Conservation (phyloP, 768 basidiomycete species). For the Mycena filopes region DNA sequence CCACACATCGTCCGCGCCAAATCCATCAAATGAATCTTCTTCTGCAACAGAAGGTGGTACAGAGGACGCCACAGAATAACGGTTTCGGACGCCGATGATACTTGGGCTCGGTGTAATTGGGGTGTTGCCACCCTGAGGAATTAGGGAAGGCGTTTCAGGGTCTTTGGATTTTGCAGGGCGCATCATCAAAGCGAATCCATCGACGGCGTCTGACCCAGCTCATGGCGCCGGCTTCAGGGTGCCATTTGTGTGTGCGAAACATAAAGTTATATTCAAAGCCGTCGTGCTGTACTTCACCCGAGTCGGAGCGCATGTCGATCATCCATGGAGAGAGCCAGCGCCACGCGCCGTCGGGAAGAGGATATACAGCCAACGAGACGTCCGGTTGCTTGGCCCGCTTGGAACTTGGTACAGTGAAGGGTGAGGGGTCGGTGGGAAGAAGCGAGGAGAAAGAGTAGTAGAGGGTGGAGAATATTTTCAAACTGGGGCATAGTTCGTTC, state of each 20-base stretch:
- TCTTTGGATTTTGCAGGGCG: conserved; percentile 57
- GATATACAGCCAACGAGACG: conserved; percentile 69
- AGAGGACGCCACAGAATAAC: conserved; percentile 44
- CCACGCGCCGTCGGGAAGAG: conserved; percentile 85
- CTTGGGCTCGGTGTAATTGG: conserved; percentile 13
- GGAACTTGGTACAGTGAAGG: conserved; percentile 72
- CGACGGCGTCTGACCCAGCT: conserved; percentile 81
- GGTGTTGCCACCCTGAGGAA: conserved; percentile 32
- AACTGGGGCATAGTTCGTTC: conserved; percentile 42
- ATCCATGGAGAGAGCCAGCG: conserved; percentile 87
- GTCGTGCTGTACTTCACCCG: conserved; percentile 80
- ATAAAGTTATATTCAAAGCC: conserved; percentile 90
- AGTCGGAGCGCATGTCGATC: conserved; percentile 87
- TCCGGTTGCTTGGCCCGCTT: conserved; percentile 61
- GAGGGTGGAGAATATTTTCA: conserved; percentile 77
- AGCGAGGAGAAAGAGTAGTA: conserved; percentile 78
- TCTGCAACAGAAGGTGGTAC: conserved; percentile 35
- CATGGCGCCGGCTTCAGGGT: conserved; percentile 65
- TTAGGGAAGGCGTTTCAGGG: conserved; percentile 23
- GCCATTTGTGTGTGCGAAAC: conserved; percentile 77
- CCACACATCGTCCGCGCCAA: conserved; percentile 60
- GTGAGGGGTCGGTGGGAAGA: conserved; percentile 76
- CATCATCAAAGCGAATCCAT: conserved; percentile 91
- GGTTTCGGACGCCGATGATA: conserved; percentile 28
- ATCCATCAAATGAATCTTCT: conserved; percentile 24